A percentile compares a stretch with the other conserved stretches of the same genome.
Evolutionary conservation across 257 asterid species (phyloP).

Genomic region (Gardenia jasminoides): DNA sequence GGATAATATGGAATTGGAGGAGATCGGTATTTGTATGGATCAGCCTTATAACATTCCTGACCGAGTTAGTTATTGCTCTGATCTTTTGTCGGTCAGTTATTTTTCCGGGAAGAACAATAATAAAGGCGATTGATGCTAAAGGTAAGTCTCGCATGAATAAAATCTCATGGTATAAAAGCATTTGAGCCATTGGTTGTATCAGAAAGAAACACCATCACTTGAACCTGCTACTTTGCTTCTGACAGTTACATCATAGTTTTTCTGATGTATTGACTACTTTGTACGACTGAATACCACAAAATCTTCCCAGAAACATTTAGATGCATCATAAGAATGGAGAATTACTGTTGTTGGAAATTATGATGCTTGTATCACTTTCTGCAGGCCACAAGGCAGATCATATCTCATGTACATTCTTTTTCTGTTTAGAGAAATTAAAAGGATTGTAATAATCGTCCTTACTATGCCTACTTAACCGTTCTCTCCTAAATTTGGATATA

Average conservation of each 20-base stretch:
- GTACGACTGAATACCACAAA: background rate
- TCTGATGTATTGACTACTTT: background rate
- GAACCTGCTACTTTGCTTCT: background rate
- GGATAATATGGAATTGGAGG: slow-evolving; percentile 49
- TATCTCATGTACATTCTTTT: background rate
- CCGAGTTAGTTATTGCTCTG: slow-evolving; percentile 25
- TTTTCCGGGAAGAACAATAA: slow-evolving; percentile 32
- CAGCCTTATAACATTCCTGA: slow-evolving; percentile 27
- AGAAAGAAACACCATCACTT: background rate
- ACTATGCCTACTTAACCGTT: background rate
- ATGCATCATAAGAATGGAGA: background rate
- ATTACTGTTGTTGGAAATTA: too few species aligned
- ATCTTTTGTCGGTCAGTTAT: slow-evolving; percentile 33
- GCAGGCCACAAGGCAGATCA: background rate
- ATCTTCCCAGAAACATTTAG: background rate
- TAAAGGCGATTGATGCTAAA: slow-evolving; percentile 7
- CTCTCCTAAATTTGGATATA: too few species aligned
- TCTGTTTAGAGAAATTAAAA: background rate
- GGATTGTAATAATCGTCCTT: background rate
- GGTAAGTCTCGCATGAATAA: slow-evolving; percentile 21
- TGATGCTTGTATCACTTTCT: background rate
- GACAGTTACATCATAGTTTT: background rate
- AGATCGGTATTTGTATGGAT: slow-evolving; percentile 55
- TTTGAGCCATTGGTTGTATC: background rate
- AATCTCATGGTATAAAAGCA: slow-evolving; percentile 19